Conservation (phyloP, 192 early-diverging fungal genomes). For the Diversispora eburnea region DNA sequence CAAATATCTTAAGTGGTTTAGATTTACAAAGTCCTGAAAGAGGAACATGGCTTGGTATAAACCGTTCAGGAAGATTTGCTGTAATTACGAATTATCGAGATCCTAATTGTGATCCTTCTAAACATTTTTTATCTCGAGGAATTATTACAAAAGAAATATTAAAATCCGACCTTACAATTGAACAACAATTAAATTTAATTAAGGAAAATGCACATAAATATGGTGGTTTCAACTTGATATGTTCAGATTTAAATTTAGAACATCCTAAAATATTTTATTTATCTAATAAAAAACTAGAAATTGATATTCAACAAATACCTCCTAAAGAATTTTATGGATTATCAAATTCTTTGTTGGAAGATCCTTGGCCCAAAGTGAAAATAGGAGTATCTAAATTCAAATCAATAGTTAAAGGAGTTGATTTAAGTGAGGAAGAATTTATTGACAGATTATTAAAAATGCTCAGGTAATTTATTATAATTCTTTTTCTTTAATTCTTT, state of each 20-base stretch:
- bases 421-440: constrained; percentile 22
- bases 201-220: constrained; percentile 13
- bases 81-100: constrained; percentile 45
- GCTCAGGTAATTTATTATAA: constrained; percentile 30
- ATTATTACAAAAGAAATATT: constrained; percentile 34
- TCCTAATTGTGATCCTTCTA: background rate
- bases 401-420: constrained; percentile 15
- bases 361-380: constrained; percentile 42
- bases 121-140: constrained; percentile 34
- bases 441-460: constrained; percentile 36
- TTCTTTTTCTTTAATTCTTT: background rate
- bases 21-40: constrained; percentile 27
- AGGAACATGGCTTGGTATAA: constrained; percentile 46
- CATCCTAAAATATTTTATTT: constrained; percentile 28
- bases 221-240: constrained; percentile 42
- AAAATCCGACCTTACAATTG: background rate
- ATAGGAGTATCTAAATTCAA: constrained; percentile 26
- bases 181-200: constrained; percentile 20
- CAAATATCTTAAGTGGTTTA: constrained; percentile 33
- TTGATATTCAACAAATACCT: constrained; percentile 10
- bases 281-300: constrained; percentile 30
- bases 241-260: constrained; percentile 15
- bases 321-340: constrained; percentile 34
- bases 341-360: constrained; percentile 34
- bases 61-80: constrained; percentile 35